Evolutionary conservation across 306 rosid genomes (phyloP).

Genomic region (Ochetophila trinervis): DNA sequence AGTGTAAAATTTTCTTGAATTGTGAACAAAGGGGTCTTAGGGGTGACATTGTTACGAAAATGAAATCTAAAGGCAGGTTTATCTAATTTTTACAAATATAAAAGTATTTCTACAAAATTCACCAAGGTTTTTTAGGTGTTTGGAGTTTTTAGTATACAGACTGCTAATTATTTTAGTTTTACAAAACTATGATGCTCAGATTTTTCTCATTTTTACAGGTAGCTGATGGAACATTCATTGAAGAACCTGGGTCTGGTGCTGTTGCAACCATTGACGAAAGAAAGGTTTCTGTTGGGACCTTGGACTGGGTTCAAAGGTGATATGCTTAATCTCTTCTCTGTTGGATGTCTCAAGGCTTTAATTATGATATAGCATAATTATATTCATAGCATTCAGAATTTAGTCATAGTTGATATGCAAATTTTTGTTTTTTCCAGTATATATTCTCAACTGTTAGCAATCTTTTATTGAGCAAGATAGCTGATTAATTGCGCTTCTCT

Average conservation of each 20-base stretch:
- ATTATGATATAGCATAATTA: slow-evolving; percentile 8
- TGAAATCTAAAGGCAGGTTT: too few species aligned
- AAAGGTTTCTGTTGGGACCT: slow-evolving; percentile 80
- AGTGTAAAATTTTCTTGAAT: too few species aligned
- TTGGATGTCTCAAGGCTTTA: slow-evolving; percentile 6
- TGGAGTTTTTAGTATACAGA: background rate
- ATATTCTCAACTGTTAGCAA: background rate
- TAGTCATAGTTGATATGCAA: background rate
- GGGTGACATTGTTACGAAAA: too few species aligned
- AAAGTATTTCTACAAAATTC: too few species aligned
- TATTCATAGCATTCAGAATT: slow-evolving; percentile 15
- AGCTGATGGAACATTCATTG: slow-evolving; percentile 78
- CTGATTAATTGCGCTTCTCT: background rate
- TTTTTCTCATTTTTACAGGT: slow-evolving; percentile 36
- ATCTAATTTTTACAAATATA: too few species aligned
- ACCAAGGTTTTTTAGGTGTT: too few species aligned
- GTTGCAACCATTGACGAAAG: slow-evolving; percentile 64
- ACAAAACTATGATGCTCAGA: background rate
- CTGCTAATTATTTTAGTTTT: background rate
- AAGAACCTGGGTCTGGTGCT: slow-evolving; percentile 99
- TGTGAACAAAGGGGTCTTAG: too few species aligned
- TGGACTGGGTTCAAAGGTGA: slow-evolving; percentile 91
- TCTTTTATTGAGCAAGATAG: background rate
- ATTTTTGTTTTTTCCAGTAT: background rate
- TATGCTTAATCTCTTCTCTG: background rate